A percentile compares a stretch with the other conserved stretches of the same genome.
phyloP scores from a whole-genome alignment of 2,329 filamentous ascomycete species.

The Elsinoe batatas region DNA sequence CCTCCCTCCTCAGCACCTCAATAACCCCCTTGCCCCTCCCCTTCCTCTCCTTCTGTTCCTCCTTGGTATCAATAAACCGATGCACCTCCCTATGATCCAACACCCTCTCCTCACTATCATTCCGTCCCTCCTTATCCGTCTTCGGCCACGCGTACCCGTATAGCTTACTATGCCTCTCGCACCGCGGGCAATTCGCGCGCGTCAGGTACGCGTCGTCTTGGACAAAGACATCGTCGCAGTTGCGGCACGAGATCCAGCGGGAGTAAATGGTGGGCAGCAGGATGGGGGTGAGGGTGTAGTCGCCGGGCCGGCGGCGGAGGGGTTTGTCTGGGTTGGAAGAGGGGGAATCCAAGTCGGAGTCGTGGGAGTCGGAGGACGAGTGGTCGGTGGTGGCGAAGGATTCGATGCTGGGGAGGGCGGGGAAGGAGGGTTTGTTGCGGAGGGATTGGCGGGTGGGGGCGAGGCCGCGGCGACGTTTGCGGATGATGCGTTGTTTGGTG shows the following conservation, averaged over 20 bases:
- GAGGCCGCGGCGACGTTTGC: constrained; percentile 22
- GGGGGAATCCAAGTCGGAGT: constrained; percentile 16
- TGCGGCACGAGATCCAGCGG: constrained; percentile 79
- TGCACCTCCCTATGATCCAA: constrained; percentile 82
- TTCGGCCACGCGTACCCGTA: constrained; percentile 97
- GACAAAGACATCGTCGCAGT: constrained; percentile 73
- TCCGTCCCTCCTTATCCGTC: constrained; percentile 67
- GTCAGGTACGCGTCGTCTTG: constrained; percentile 84
- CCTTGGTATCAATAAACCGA: constrained; percentile 59
- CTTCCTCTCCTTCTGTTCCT: constrained; percentile 27
- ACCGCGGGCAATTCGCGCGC: constrained; percentile 75
- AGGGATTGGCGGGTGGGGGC: constrained; percentile 15
- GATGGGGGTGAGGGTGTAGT: constrained; percentile 69
- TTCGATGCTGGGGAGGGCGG: constrained; percentile 23
- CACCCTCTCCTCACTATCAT: constrained; percentile 59
- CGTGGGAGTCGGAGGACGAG: constrained; percentile 2
- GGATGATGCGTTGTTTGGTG: constrained; percentile 27
- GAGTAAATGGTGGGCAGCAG: constrained; percentile 68
- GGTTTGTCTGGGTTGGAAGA: constrained; percentile 17
- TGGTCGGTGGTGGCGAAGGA: constrained; percentile 1
- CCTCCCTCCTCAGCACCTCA: constrained; percentile 21
- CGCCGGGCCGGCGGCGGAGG: constrained; percentile 33
- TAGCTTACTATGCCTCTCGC: constrained; percentile 88
- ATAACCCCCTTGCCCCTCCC: constrained; percentile 26
- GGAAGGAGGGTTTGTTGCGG: constrained; percentile 14